Percentiles rank a stretch among this genome's conserved stretches.
Evolutionary conservation across 2,329 filamentous ascomycete genomes (phyloP).

Genomic region (Aureobasidium leucospermi): DNA sequence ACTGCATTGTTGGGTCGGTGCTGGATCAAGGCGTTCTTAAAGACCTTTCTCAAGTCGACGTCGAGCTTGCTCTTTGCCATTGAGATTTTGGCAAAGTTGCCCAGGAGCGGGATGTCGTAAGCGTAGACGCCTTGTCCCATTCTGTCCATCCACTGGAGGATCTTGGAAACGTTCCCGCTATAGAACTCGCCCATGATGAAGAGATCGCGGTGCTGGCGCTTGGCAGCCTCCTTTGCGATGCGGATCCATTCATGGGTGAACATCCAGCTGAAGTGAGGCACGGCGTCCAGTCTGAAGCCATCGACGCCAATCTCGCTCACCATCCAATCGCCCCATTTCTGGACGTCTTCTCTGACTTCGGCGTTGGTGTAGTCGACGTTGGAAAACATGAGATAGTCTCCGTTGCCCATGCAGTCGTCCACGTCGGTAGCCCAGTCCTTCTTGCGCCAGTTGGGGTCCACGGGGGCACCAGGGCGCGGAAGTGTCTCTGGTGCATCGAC

Average conservation of each 20-base stretch:
- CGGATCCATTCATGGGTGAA: conserved; percentile 60
- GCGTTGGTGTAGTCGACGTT: conserved; percentile 59
- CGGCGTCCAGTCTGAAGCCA: conserved; percentile 64
- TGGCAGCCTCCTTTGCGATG: conserved; percentile 44
- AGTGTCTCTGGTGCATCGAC: conserved; percentile 31
- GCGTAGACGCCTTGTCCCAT: conserved; percentile 9
- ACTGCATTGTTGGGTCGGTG: conserved; percentile 50
- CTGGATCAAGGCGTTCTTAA: conserved; percentile 53
- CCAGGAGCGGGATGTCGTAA: conserved; percentile 34
- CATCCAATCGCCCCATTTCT: conserved; percentile 63
- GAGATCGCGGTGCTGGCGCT: conserved; percentile 38
- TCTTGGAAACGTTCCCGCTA: conserved; percentile 49
- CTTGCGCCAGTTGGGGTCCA: conserved; percentile 28
- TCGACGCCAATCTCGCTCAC: conserved; percentile 52
- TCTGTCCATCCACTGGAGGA: conserved; percentile 46
- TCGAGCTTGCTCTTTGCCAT: conserved; percentile 12
- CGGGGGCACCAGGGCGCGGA: neutral
- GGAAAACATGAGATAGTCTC: conserved; percentile 64
- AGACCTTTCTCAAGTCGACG: conserved; percentile 45
- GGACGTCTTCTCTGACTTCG: conserved; percentile 57
- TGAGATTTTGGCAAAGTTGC: conserved; percentile 53
- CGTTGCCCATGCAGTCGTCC: conserved; percentile 58
- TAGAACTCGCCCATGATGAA: conserved; percentile 67
- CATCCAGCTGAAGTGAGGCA: conserved; percentile 63
- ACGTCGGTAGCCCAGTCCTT: conserved; percentile 59